A percentile compares a stretch with the other conserved stretches of the same genome.
These are phyloP conservation scores for Plicaturopsis crispa DNA, from an alignment of 768 basidiomycete genomes.

Conservation along the genomic window DNA sequence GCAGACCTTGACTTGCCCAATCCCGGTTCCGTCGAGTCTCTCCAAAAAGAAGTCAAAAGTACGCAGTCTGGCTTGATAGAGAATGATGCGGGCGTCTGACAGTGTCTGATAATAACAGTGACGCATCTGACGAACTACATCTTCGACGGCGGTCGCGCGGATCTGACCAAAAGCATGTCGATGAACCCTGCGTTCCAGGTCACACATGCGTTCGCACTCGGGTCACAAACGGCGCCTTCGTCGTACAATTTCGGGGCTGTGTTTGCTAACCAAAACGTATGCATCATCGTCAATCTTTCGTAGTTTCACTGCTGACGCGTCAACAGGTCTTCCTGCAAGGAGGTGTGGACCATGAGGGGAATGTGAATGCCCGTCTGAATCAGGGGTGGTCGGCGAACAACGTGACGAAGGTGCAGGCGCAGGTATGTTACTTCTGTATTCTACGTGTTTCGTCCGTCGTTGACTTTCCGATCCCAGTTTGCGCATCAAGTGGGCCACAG, in stretches of 20 bases:
- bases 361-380: constrained; percentile 82
- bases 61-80: constrained; percentile 15
- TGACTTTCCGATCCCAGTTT: constrained; percentile 29
- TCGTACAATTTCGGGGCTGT: constrained; percentile 94
- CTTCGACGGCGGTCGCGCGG: constrained; percentile 96
- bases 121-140: constrained; percentile 91
- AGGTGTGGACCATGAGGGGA: constrained; percentile 89
- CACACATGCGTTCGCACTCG: constrained; percentile 91
- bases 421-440: constrained; percentile 43
- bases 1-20: constrained; percentile 74
- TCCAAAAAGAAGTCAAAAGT: constrained; percentile 93
- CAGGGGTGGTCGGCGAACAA: constrained; percentile 76
- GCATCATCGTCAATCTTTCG: constrained; percentile 6
- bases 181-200: constrained; percentile 96
- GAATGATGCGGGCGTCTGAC: constrained; percentile 4
- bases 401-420: constrained; percentile 81
- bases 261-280: constrained; percentile 78
- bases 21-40: constrained; percentile 90
- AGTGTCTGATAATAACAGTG: constrained; percentile 33
- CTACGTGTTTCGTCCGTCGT: not conserved
- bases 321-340: constrained; percentile 86
- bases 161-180: constrained; percentile 89
- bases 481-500: constrained; percentile 73
- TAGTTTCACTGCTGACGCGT: constrained; percentile 16
- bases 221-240: constrained; percentile 75